Evolutionary conservation across 768 basidiomycete species (phyloP).

Genomic region (Mycena vitilis): DNA sequence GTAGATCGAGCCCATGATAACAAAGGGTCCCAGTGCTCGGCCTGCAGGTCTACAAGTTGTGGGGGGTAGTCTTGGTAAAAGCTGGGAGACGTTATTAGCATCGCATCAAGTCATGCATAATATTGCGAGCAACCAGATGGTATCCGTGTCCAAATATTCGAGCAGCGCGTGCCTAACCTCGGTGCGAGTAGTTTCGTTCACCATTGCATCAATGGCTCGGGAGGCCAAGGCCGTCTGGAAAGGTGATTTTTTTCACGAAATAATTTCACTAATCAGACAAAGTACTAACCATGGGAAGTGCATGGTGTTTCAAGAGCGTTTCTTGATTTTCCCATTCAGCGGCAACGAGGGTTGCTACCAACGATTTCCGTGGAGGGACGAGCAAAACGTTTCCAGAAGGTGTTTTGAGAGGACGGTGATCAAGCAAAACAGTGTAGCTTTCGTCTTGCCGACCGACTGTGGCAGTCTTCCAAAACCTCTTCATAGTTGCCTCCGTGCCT

Average conservation of each 20-base stretch:
- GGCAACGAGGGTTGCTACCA: constrained; percentile 88
- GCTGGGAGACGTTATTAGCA: constrained; percentile 52
- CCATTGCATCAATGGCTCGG: constrained; percentile 87
- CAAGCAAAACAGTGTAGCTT: constrained; percentile 75
- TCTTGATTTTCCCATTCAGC: constrained; percentile 98
- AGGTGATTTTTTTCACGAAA: not conserved
- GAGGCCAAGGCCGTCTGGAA: constrained; percentile 88
- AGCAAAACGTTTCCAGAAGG: constrained; percentile 83
- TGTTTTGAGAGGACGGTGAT: constrained; percentile 88
- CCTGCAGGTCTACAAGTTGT: constrained; percentile 80
- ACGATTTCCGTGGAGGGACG: constrained; percentile 74
- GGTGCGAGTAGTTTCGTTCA: constrained; percentile 62
- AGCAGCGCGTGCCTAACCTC: constrained; percentile 79
- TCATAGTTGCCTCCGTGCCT: constrained; percentile 87
- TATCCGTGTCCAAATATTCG: constrained; percentile 94
- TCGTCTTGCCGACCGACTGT: constrained; percentile 70
- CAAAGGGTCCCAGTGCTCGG: constrained; percentile 89
- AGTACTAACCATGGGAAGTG: constrained; percentile 83
- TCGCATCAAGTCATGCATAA: constrained; percentile 5
- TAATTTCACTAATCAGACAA: not conserved
- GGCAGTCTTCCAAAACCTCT: constrained; percentile 97
- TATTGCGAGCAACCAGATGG: constrained; percentile 73
- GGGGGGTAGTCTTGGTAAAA: constrained; percentile 87
- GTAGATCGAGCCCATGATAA: constrained; percentile 79
- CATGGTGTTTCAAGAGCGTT: constrained; percentile 86